A percentile compares a stretch with the other conserved stretches of the same genome.
These are phyloP conservation scores for Apiospora sp. DNA, from an alignment of 2,329 filamentous ascomycete species.

Conservation along the genomic window DNA sequence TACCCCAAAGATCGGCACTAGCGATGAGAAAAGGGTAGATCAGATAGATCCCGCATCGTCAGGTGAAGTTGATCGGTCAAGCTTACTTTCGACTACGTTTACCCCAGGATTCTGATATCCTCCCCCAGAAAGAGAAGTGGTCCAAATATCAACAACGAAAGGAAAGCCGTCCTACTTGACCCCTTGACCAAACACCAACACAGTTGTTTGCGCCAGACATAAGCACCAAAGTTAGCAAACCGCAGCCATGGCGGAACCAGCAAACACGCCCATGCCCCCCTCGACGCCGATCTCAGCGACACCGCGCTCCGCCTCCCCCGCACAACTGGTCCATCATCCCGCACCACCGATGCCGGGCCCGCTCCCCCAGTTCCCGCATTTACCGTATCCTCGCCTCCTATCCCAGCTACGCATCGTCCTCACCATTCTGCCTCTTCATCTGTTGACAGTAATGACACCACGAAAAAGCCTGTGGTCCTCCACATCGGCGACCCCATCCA, in stretches of 20 bases:
- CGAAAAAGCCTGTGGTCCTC: conserved; percentile 65
- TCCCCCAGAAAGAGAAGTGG: not conserved
- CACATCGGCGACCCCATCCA: conserved; percentile 74
- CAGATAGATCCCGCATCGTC: not conserved
- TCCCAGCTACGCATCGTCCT: not conserved
- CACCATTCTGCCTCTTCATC: not conserved
- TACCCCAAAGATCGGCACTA: conserved; percentile 11
- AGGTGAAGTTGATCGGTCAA: not conserved
- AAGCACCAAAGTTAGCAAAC: not conserved
- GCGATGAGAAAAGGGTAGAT: not conserved
- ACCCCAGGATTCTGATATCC: not conserved
- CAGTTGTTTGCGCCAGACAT: not conserved
- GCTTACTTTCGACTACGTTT: not conserved
- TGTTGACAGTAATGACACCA: conserved; percentile 28
- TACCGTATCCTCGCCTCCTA: not conserved
- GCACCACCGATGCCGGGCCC: conserved; percentile 11
- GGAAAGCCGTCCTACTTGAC: not conserved
- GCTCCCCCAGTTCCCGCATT: conserved; percentile 7
- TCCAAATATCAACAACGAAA: not conserved
- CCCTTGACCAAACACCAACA: not conserved
- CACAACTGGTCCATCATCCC: conserved; percentile 29
- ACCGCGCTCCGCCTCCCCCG: conserved; percentile 53
- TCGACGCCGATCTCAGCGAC: conserved; percentile 46
- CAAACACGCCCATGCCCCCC: conserved; percentile 54
- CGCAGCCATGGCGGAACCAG: conserved; percentile 54